Percentiles rank a stretch among this genome's conserved stretches.
Conservation (phyloP, 75 land plant species). For the Picea glauca region DNA sequence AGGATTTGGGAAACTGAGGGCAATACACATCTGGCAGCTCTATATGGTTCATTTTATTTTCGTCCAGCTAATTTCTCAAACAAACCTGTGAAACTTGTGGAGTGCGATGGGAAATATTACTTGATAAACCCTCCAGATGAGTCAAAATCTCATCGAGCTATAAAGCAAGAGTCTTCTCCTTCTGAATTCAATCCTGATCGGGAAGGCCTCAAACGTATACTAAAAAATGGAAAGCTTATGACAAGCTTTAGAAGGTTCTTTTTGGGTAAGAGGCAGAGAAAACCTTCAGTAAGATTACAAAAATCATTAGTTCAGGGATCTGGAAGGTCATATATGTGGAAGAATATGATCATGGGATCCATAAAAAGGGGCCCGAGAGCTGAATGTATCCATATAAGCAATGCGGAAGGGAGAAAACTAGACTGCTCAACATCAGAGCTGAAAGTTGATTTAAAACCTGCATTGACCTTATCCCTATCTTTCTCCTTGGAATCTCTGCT, state of each 20-base stretch:
- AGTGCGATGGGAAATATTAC: slow-evolving; percentile 40
- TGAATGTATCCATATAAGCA: slow-evolving; percentile 11
- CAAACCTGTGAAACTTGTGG: slow-evolving; percentile 31
- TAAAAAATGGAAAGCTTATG: slow-evolving; percentile 9
- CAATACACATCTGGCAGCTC: slow-evolving; percentile 52
- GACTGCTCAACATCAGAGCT: slow-evolving; percentile 13
- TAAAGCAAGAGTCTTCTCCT: background rate
- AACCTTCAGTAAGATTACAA: background rate
- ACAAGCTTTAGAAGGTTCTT: slow-evolving; percentile 19
- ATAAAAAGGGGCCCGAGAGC: background rate
- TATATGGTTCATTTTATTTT: slow-evolving; percentile 67
- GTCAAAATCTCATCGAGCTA: background rate
- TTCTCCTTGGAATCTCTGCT: slow-evolving; percentile 67
- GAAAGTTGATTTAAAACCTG: slow-evolving; percentile 1
- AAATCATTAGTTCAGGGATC: background rate
- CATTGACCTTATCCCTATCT: slow-evolving; percentile 28
- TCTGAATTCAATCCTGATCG: slow-evolving; percentile 1
- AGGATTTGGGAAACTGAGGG: slow-evolving; percentile 54
- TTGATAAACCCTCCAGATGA: slow-evolving; percentile 19
- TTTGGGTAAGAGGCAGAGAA: slow-evolving; percentile 14
- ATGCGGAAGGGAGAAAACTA: slow-evolving; percentile 1
- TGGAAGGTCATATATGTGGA: slow-evolving; percentile 5
- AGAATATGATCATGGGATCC: slow-evolving; percentile 2
- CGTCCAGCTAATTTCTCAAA: slow-evolving; percentile 28
- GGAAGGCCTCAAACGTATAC: background rate